phyloP scores from a whole-genome alignment of 2,329 filamentous ascomycete genomes.

The Ilyonectria destructans region DNA sequence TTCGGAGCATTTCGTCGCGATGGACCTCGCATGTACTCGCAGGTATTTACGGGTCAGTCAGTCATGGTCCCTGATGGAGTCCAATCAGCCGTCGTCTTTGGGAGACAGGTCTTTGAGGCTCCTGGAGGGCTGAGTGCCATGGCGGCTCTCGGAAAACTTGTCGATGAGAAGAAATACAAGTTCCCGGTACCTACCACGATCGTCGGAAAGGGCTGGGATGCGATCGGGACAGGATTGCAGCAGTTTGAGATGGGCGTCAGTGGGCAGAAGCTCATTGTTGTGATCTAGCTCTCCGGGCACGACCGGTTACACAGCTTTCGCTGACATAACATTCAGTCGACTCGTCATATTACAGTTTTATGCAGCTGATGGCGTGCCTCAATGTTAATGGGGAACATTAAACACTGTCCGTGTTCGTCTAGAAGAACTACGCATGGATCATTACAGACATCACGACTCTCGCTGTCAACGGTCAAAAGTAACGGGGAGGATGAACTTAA shows the following conservation, averaged over 20 bases:
- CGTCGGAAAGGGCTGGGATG: constrained; percentile 37
- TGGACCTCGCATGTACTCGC: constrained; percentile 37
- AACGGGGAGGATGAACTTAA: not conserved
- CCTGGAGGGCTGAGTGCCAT: constrained; percentile 38
- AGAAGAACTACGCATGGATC: not conserved
- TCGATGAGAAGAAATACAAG: constrained; percentile 34
- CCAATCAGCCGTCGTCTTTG: constrained; percentile 30
- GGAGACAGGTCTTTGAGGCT: constrained; percentile 34
- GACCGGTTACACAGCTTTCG: too few relatives aligned
- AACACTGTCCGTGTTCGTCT: too few relatives aligned
- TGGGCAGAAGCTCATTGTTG: constrained; percentile 41
- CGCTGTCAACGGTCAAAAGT: not conserved
- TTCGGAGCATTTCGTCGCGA: constrained; percentile 23
- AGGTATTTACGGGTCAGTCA: constrained; percentile 37
- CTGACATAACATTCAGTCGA: too few relatives aligned
- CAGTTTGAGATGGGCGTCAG: constrained; percentile 35
- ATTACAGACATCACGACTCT: not conserved
- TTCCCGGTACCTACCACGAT: constrained; percentile 34
- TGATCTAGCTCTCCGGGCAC: constrained; percentile 16
- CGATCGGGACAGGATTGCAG: constrained; percentile 28
- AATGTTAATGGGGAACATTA: too few relatives aligned
- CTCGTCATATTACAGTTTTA: too few relatives aligned
- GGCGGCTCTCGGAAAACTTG: constrained; percentile 26
- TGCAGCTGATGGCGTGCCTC: too few relatives aligned
- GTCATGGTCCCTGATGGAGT: constrained; percentile 30